These are phyloP conservation scores for Trypanosoma caninum DNA, from an alignment of 208 protist genomes.

Conservation along the genomic window DNA sequence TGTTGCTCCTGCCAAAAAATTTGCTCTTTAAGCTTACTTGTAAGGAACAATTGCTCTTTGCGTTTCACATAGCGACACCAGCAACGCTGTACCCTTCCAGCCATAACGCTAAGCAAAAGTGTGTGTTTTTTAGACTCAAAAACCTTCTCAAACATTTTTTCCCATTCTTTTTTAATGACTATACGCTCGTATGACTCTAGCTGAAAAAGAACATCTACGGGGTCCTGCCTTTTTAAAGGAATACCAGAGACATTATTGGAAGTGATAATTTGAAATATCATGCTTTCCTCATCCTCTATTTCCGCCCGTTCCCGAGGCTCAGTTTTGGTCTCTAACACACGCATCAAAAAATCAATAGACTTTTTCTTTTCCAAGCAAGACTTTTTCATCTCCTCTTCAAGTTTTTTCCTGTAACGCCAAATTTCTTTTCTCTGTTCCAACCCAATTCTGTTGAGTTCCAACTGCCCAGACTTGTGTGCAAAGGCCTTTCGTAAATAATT, in stretches of 20 bases:
- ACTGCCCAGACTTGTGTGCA: conserved; percentile 13
- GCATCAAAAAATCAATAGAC: conserved; percentile 6
- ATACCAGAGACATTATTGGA: not conserved
- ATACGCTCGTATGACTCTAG: conserved; percentile 47
- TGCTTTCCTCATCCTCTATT: conserved; percentile 21
- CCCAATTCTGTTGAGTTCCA: conserved; percentile 9
- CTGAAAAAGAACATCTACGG: conserved; percentile 38
- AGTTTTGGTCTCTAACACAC: conserved; percentile 16
- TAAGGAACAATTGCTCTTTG: not conserved
- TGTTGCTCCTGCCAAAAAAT: conserved; percentile 16
- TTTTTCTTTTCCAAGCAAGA: conserved; percentile 7
- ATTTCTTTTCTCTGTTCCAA: conserved; percentile 11
- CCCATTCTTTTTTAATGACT: conserved; percentile 25
- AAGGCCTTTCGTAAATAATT: conserved; percentile 21
- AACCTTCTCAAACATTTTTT: conserved; percentile 21
- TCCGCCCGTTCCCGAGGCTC: conserved; percentile 29
- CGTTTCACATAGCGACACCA: conserved; percentile 6
- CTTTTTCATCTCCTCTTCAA: conserved; percentile 2
- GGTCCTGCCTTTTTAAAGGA: conserved; percentile 12
- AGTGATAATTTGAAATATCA: conserved; percentile 25
- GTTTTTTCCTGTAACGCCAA: conserved; percentile 8
- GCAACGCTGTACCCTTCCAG: conserved; percentile 15
- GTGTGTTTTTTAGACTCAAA: conserved; percentile 29
- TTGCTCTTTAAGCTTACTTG: conserved; percentile 10
- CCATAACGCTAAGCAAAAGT: conserved; percentile 19